These are phyloP conservation scores for Apiotrichum gracile DNA, from an alignment of 1,284 basidiomycete species.

Conservation along the genomic window DNA sequence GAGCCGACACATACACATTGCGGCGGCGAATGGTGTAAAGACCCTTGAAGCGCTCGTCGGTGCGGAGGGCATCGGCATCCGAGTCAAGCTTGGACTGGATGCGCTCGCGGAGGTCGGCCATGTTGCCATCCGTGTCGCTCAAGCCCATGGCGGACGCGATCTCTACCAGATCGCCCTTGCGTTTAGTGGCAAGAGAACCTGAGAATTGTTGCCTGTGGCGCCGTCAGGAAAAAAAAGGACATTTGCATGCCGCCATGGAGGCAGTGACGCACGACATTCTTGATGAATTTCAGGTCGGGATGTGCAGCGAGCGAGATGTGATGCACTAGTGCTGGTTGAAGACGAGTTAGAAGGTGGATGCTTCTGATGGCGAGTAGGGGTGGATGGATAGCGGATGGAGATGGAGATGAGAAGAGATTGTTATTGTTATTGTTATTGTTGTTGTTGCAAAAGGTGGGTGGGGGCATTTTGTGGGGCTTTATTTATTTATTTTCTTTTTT, in stretches of 20 bases:
- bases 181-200: conserved; percentile 33
- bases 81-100: conserved; percentile 36
- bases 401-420: background rate
- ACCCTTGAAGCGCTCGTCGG: conserved; percentile 35
- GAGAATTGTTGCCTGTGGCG: too few relatives aligned
- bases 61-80: conserved; percentile 21
- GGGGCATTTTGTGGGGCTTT: too few relatives aligned
- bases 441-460: too few relatives aligned
- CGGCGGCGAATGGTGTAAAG: conserved; percentile 22
- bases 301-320: background rate
- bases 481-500: background rate
- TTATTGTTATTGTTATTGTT: too few relatives aligned
- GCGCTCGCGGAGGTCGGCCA: conserved; percentile 26
- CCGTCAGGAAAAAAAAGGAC: too few relatives aligned
- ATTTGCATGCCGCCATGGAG: too few relatives aligned
- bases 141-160: conserved; percentile 37
- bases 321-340: background rate
- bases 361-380: too few relatives aligned
- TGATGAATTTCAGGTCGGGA: background rate
- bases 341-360: background rate
- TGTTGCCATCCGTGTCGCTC: conserved; percentile 15
- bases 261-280: conserved; percentile 18
- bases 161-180: conserved; percentile 39
- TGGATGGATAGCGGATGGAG: conserved; percentile 3
- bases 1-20: too few relatives aligned